Conservation (phyloP, 2,329 filamentous ascomycete species). For the Gaeumannomyces tritici region DNA sequence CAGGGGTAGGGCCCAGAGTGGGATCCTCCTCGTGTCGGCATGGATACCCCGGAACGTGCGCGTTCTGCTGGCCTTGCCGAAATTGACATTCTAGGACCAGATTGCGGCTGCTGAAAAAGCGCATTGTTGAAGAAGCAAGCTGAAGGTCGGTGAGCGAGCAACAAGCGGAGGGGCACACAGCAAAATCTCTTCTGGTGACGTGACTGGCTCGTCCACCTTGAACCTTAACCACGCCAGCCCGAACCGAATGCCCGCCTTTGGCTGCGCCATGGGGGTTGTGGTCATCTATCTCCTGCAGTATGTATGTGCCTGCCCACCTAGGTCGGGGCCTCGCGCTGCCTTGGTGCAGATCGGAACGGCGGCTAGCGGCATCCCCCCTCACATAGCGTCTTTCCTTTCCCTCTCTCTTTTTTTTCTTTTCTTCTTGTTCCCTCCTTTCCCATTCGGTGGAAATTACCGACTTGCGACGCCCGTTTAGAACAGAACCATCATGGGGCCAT, state of each 20-base stretch:
- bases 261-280: too few species aligned
- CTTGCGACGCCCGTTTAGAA: too few species aligned
- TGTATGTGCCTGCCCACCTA: background rate
- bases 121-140: background rate
- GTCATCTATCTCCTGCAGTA: too few species aligned
- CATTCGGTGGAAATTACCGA: background rate
- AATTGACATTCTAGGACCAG: background rate
- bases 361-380: background rate
- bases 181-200: background rate
- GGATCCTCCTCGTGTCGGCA: background rate
- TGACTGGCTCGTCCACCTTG: background rate
- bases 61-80: background rate
- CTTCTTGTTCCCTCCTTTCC: background rate
- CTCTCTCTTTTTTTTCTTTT: too few species aligned
- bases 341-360: background rate
- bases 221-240: too few species aligned
- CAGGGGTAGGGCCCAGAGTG: too few species aligned
- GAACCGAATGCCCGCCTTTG: too few species aligned
- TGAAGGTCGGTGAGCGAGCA: background rate
- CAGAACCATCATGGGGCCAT: background rate
- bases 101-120: background rate
- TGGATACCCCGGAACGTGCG: background rate
- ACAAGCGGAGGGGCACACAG: background rate
- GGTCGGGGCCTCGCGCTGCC: background rate
- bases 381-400: background rate